phyloP scores from a whole-genome alignment of 768 basidiomycete genomes.

The Lentinula guzmanii region DNA sequence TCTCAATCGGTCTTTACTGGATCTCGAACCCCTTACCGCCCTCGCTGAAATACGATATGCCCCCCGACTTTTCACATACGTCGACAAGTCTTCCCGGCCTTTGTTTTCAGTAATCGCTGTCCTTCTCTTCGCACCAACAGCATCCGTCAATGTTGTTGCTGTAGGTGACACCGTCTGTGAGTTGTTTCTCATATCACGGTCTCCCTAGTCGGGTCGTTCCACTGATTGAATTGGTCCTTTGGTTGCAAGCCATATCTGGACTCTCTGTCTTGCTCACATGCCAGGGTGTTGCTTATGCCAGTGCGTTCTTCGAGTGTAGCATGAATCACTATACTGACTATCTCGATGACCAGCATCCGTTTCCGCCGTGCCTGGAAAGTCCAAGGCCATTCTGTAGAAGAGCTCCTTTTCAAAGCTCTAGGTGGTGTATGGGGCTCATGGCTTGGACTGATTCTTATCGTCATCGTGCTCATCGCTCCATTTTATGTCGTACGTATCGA shows the following conservation, averaged over 20 bases:
- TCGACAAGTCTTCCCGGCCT: constrained; percentile 42
- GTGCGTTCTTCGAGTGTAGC: constrained; percentile 16
- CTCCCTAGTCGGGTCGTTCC: background rate
- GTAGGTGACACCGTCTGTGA: constrained; percentile 32
- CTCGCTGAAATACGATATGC: constrained; percentile 42
- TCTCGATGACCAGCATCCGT: constrained; percentile 11
- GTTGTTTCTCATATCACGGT: constrained; percentile 4
- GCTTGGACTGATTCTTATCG: too few relatives aligned
- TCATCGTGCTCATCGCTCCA: too few relatives aligned
- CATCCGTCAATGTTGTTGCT: constrained; percentile 30
- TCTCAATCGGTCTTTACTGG: constrained; percentile 41
- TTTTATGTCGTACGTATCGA: too few relatives aligned
- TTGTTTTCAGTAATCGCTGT: constrained; percentile 33
- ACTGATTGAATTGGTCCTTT: constrained; percentile 23
- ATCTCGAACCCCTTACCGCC: constrained; percentile 36
- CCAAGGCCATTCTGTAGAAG: too few relatives aligned
- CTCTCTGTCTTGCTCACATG: constrained; percentile 42
- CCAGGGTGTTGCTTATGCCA: constrained; percentile 36
- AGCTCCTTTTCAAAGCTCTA: too few relatives aligned
- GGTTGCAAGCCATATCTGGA: constrained; percentile 41
- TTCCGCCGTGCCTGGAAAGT: too few relatives aligned
- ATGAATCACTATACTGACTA: background rate
- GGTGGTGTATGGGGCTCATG: too few relatives aligned
- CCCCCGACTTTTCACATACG: constrained; percentile 36
- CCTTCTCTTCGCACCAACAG: constrained; percentile 31